Evolutionary conservation across 2,329 filamentous ascomycete genomes (phyloP), one percentile per base, ranked within the genome.

Genomic region (Falciphora oryzae): DNA sequence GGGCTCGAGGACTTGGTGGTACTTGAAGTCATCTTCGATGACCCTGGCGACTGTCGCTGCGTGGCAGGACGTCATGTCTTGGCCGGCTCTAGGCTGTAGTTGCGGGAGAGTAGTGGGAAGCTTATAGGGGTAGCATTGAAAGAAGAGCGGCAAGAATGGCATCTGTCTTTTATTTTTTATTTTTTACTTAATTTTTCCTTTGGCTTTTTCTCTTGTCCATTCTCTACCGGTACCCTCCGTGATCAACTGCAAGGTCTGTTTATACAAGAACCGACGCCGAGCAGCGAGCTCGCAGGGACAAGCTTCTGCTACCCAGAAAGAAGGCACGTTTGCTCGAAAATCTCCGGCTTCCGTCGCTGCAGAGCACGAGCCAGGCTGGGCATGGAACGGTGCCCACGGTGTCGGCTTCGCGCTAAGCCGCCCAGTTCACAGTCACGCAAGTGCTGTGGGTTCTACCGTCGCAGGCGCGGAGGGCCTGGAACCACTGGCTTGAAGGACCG

Each of bases 1-100:
- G 56, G 29, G 38, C 31, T 62, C 60, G 60, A 62, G 60, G 60
- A 56, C 60, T 62, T 28, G 35, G 35, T 62, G 60, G 59, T 16
- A 62, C 60, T 62, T 53, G 44, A 53, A 53, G 44, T 25, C 44
- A 53, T 25, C 44, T 53, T 53, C 44, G 44, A 53, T 53, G 22
- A 25, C 44, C 44, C 44, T 4, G 7, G 44, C n/a, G 18, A 25
- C n/a, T 53, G 6, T 53, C 6, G 18, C 44, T 53, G 44, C 22
- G 7, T n/a, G 44, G 22, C 44, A 11, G 44, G 44, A 25, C 7
- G 44, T 53, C 18, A 25, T 44, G 38, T 5, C 16, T 2, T 44
- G 13, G 13, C 18, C 6, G 4, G 13, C 38, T n/a, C 44, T 22
- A 53, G 7, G 18, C 10, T 18, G 10, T 53, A n/a, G 22, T 22